A percentile compares a stretch with the other conserved stretches of the same genome.
Evolutionary conservation across 352 stramenopile genomes (phyloP).

Genomic region (Blastocystis sp.): DNA sequence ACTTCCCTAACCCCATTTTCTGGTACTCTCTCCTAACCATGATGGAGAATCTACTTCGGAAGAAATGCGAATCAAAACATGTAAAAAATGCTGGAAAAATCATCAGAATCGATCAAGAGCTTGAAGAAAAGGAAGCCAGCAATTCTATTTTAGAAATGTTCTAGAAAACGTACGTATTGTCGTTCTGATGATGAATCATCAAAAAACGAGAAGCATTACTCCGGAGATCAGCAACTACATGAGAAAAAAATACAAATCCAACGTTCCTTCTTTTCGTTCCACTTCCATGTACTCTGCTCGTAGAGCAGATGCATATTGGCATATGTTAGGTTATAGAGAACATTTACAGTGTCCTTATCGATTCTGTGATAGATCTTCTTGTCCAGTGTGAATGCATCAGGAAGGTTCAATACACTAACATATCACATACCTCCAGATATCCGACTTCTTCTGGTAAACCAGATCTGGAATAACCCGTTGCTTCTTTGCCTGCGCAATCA

Average conservation of each 20-base stretch:
- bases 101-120: not conserved
- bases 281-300: conserved; percentile 27
- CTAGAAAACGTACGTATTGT: not conserved
- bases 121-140: conserved; percentile 5
- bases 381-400: not conserved
- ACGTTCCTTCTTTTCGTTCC: conserved; percentile 52
- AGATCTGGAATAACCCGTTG: not conserved
- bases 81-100: conserved; percentile 12
- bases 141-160: not conserved
- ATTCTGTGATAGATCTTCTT: not conserved
- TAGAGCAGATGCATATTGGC: conserved; percentile 28
- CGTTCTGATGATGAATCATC: not conserved
- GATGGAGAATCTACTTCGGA: conserved; percentile 30
- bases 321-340: not conserved
- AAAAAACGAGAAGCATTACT: not conserved
- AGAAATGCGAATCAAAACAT: not conserved
- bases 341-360: not conserved
- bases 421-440: not conserved
- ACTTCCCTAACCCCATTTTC: not conserved
- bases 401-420: not conserved
- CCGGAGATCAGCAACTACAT: conserved; percentile 7
- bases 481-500: not conserved
- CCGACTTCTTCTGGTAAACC: not conserved
- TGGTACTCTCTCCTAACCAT: not conserved
- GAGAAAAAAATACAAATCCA: not conserved